Evolutionary conservation across 2,329 filamentous ascomycete species (phyloP).

Genomic region (Colletotrichum tanaceti): DNA sequence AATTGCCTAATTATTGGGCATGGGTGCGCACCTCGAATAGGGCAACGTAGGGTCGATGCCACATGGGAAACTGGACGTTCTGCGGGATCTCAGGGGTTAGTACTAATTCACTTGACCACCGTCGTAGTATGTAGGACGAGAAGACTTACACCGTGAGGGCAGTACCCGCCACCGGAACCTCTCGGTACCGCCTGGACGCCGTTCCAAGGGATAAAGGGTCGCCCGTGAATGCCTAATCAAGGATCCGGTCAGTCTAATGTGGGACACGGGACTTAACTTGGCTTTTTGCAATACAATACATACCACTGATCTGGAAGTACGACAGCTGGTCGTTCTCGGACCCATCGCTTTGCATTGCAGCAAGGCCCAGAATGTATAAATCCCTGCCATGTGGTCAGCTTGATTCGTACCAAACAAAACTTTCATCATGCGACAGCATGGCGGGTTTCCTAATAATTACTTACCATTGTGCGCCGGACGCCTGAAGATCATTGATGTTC

Average conservation of each 20-base stretch:
- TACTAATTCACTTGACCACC: neutral
- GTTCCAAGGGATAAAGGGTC: constrained; percentile 58
- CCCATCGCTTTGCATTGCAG: constrained; percentile 59
- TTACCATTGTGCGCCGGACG: constrained; percentile 23
- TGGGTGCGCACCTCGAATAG: constrained; percentile 62
- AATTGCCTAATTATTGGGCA: neutral
- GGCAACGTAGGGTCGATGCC: constrained; percentile 67
- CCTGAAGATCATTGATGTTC: constrained; percentile 18
- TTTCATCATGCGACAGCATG: neutral
- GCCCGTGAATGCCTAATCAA: constrained; percentile 56
- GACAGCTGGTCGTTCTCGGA: constrained; percentile 57
- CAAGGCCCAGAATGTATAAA: constrained; percentile 69
- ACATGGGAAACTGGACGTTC: constrained; percentile 61
- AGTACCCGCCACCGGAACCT: constrained; percentile 42
- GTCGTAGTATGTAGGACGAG: neutral
- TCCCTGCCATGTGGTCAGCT: constrained; percentile 45
- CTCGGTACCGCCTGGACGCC: constrained; percentile 9
- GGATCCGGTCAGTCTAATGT: neutral
- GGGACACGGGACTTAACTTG: neutral
- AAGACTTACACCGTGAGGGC: constrained; percentile 40
- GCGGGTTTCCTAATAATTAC: too few relatives aligned
- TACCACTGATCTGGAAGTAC: constrained; percentile 64
- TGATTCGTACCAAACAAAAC: too few relatives aligned
- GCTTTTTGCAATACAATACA: constrained; percentile 22
- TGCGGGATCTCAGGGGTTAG: neutral